phyloP scores from a whole-genome alignment of 164 flowering plant species.

The Magnolia changhungtana region DNA sequence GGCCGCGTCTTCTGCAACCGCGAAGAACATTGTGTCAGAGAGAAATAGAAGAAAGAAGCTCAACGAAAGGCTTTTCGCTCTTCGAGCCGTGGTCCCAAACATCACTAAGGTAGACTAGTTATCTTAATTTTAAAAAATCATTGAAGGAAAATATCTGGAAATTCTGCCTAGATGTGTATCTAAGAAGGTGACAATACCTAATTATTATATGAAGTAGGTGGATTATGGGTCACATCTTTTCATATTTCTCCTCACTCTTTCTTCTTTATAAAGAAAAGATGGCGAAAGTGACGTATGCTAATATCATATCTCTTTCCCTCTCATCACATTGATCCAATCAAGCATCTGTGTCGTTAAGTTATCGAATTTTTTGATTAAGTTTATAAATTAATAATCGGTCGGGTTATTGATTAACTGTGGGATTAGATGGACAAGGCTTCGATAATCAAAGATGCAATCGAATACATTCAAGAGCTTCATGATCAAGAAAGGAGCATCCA shows the following conservation, averaged over 20 bases:
- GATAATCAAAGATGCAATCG: conserved; percentile 73
- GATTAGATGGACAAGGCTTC: conserved; percentile 87
- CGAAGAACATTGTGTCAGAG: conserved; percentile 80
- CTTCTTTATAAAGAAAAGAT: not conserved
- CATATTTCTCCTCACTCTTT: not conserved
- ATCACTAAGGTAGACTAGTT: conserved; percentile 58
- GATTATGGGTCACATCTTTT: not conserved
- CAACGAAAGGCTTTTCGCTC: conserved; percentile 77
- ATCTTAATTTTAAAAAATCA: not conserved
- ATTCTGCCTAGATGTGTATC: not conserved
- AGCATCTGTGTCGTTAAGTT: not conserved
- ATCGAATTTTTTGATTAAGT: not conserved
- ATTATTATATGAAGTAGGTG: not conserved
- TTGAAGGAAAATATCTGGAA: too few species aligned
- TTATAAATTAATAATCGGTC: too few species aligned
- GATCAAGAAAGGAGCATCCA: conserved; percentile 54
- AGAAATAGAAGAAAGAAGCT: conserved; percentile 82
- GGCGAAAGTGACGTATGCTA: not conserved
- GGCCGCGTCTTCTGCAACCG: conserved; percentile 35
- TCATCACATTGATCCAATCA: not conserved
- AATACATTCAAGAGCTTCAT: conserved; percentile 68
- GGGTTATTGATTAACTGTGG: not conserved
- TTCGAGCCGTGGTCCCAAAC: conserved; percentile 81
- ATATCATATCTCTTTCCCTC: not conserved
- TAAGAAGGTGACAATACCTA: not conserved